Conservation (phyloP, 2,329 filamentous ascomycete genomes). For the Penicillium corylophilum region DNA sequence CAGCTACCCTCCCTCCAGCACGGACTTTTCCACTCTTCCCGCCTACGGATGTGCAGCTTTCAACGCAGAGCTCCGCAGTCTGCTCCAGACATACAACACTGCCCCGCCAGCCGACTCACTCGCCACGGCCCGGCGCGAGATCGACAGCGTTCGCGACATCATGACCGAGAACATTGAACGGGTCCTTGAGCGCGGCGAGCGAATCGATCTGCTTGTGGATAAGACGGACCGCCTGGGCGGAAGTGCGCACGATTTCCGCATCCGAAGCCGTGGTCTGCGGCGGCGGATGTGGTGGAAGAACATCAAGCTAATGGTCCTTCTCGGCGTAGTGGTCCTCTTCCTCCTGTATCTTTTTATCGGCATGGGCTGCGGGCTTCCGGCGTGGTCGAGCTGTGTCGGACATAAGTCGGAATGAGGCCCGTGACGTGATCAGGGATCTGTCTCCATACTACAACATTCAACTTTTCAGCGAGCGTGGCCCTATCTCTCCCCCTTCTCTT, state of each 20-base stretch:
- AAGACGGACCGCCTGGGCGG: constrained; percentile 93
- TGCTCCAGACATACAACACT: constrained; percentile 84
- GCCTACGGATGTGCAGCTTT: constrained; percentile 89
- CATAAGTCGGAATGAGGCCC: constrained; percentile 5
- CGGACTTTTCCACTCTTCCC: constrained; percentile 74
- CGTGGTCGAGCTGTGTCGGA: constrained; percentile 46
- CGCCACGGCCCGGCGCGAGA: constrained; percentile 78
- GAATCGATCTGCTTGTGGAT: constrained; percentile 90
- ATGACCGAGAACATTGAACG: constrained; percentile 96
- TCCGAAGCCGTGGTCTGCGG: constrained; percentile 81
- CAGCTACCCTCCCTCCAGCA: constrained; percentile 63
- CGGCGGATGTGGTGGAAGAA: constrained; percentile 99
- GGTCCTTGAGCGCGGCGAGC: constrained; percentile 83
- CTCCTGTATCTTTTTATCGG: constrained; percentile 70
- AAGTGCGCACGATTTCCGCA: constrained; percentile 84
- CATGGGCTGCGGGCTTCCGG: constrained; percentile 69
- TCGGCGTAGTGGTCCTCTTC: constrained; percentile 68
- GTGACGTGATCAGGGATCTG: background rate
- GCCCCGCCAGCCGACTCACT: constrained; percentile 79
- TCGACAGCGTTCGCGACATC: constrained; percentile 86
- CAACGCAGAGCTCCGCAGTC: constrained; percentile 70
- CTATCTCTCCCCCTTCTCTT: background rate
- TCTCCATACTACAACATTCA: background rate
- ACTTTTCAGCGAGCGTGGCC: constrained; percentile 12
- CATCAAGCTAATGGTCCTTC: constrained; percentile 83